Percentiles rank a stretch among this genome's conserved stretches.
phyloP scores from a whole-genome alignment of 2,329 filamentous ascomycete species.

The Penicillium sp. region DNA sequence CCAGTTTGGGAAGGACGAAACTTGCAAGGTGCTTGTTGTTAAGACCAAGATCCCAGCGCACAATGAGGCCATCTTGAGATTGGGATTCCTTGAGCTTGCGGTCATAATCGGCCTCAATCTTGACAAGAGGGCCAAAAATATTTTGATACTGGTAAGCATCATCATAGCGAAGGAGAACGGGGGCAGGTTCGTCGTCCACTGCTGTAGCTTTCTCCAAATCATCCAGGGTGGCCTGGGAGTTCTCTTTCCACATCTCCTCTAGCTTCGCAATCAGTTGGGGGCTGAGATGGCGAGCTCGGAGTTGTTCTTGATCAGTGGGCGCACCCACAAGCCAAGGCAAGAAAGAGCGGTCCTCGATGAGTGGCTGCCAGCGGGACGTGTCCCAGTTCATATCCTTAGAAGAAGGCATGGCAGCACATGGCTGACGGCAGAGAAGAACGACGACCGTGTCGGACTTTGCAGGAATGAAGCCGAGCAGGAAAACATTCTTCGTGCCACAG shows the following conservation, averaged over 20 bases:
- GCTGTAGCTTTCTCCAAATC: slow-evolving; percentile 90
- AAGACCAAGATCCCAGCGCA: slow-evolving; percentile 91
- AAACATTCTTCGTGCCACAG: slow-evolving; percentile 99
- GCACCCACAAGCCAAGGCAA: slow-evolving; percentile 88
- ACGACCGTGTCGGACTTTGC: slow-evolving; percentile 99
- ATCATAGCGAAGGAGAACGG: slow-evolving; percentile 90
- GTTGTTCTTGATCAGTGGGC: slow-evolving; percentile 91
- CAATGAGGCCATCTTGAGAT: slow-evolving; percentile 91
- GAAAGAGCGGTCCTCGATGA: slow-evolving; percentile 96
- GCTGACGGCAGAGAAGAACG: slow-evolving; percentile 92
- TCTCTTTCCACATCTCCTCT: slow-evolving; percentile 98
- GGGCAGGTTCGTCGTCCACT: slow-evolving; percentile 92
- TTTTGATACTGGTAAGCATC: slow-evolving; percentile 99
- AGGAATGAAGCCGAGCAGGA: slow-evolving; percentile 95
- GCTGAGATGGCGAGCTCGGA: slow-evolving; percentile 89
- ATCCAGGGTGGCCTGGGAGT: slow-evolving; percentile 81
- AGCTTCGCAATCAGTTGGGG: slow-evolving; percentile 94
- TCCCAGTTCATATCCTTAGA: slow-evolving; percentile 99
- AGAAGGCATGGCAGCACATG: slow-evolving; percentile 90
- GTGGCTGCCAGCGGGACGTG: slow-evolving; percentile 93
- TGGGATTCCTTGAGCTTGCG: slow-evolving; percentile 98
- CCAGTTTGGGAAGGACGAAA: slow-evolving; percentile 94
- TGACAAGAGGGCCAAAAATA: slow-evolving; percentile 95
- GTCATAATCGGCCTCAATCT: slow-evolving; percentile 99
- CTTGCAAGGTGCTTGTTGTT: slow-evolving; percentile 98